These are phyloP conservation scores for Plasmopara viticola DNA, from an alignment of 352 stramenopile genomes.

Conservation along the genomic window DNA sequence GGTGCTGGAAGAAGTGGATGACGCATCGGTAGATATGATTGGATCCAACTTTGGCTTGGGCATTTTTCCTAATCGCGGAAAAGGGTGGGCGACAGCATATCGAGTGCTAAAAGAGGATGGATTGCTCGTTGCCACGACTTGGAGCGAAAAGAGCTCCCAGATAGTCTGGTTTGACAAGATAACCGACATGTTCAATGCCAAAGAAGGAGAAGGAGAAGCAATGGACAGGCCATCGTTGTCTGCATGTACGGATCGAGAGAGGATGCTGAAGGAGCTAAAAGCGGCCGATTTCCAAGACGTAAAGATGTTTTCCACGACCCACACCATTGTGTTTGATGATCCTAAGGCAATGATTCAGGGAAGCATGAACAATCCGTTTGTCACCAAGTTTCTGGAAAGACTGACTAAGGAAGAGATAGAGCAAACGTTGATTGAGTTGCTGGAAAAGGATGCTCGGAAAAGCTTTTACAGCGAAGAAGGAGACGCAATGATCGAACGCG, in stretches of 20 bases:
- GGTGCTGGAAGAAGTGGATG: conserved; percentile 23
- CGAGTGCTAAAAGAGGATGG: conserved; percentile 37
- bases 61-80: conserved; percentile 34
- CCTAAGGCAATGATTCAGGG: conserved; percentile 18
- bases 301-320: conserved; percentile 20
- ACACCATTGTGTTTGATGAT: conserved; percentile 32
- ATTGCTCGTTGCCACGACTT: conserved; percentile 34
- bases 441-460: conserved; percentile 17
- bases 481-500: neutral
- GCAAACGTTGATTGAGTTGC: conserved; percentile 10
- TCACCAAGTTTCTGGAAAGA: conserved; percentile 24
- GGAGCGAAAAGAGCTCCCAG: conserved; percentile 34
- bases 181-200: conserved; percentile 25
- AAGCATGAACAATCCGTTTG: conserved; percentile 24
- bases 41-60: conserved; percentile 41
- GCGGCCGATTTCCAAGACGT: conserved; percentile 19
- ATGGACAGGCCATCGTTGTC: conserved; percentile 6
- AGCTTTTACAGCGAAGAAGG: conserved; percentile 18
- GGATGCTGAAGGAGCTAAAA: conserved; percentile 19
- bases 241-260: conserved; percentile 11
- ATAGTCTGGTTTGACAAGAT: conserved; percentile 30
- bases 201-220: conserved; percentile 9
- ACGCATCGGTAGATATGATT: conserved; percentile 29
- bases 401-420: conserved; percentile 20
- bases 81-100: conserved; percentile 24